These are phyloP conservation scores for Bocquillonia castaneifolia DNA, from an alignment of 441 rosid genomes.

Conservation along the genomic window DNA sequence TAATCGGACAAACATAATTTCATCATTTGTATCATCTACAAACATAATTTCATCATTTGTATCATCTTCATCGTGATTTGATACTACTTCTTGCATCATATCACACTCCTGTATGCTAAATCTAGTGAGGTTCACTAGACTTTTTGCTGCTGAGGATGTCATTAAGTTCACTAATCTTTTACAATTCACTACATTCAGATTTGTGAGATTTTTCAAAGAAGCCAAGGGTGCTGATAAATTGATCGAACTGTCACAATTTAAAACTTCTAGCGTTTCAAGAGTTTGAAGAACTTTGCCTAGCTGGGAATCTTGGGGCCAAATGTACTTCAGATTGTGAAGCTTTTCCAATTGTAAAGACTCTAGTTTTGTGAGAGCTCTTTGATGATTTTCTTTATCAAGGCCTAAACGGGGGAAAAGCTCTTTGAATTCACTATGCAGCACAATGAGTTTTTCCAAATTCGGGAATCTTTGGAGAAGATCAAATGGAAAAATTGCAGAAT, in stretches of 20 bases:
- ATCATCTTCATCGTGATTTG: neutral
- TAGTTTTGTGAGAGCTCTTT: rapidly evolving
- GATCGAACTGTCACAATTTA: neutral
- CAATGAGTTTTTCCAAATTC: constrained; percentile 18
- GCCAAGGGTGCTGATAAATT: constrained; percentile 2
- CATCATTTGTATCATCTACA: neutral
- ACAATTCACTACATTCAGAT: neutral
- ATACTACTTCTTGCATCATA: neutral
- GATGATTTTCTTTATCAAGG: neutral
- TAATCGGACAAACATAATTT: constrained; percentile 18
- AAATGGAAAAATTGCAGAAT: constrained; percentile 11
- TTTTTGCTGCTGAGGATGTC: constrained; percentile 8
- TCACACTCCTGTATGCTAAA: constrained; percentile 64
- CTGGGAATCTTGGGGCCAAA: neutral
- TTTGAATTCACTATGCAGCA: constrained; percentile 2
- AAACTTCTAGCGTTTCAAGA: neutral
- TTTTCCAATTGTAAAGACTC: too few species aligned
- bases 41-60: constrained; percentile 9
- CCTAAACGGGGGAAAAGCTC: constrained; percentile 15
- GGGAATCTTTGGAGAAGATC: constrained; percentile 21
- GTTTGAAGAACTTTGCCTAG: neutral
- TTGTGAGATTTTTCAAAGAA: constrained; percentile 1
- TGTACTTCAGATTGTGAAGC: neutral
- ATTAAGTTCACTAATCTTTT: neutral
- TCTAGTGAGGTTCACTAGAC: constrained; percentile 46